Evolutionary conservation across 106 monocot species (phyloP), one percentile per base, ranked within the genome.

Genomic region (Dactylorhiza incarnata): DNA sequence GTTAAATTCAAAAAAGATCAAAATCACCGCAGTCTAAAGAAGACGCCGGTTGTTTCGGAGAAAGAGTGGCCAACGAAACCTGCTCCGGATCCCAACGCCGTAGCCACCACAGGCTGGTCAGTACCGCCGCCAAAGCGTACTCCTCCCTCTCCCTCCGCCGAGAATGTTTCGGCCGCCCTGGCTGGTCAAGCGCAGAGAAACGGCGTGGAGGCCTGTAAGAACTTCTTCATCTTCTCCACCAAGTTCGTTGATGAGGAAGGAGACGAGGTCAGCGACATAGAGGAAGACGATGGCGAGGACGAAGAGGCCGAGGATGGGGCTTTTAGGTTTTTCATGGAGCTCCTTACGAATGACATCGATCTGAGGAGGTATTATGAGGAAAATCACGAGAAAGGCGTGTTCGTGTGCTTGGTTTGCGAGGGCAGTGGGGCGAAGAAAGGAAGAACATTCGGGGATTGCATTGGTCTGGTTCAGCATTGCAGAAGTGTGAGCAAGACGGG

Each of bases 321-420:
- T 25, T 84, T 84, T 63, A 45, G 56, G 69, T 89, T 91, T 61
- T 89, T 95, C 65, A 5, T 78, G 51, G 81, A 43, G 10, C 4
- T 89, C 9, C 89, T 91, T 50, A 77, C 79, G 79, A 81, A 72
- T 15, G 81, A 92, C 52, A 78, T 1, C 49, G 80, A 78, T 16
- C 49, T 94, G 82, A 87, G 89, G 84, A 78, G 29, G 52, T 89
- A 85, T 68, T 94, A 89, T 71, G 82, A 80, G 82, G 82, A 78
- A 53, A 76, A 85, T 11, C 79, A 72, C 29, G 87, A 82, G 65
- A 88, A 84, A 9, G 87, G 91, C 23, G 86, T 87, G 68, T 91
- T 94, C 78, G 53, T 9, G 47, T 94, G 94, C 74, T 72, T 94
- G 47, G 94, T 87, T 3, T 91, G 94, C 71, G 73, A 25, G 20